Conservation (phyloP, 2,329 filamentous ascomycete species). For the Aspergillaceae sp. region DNA sequence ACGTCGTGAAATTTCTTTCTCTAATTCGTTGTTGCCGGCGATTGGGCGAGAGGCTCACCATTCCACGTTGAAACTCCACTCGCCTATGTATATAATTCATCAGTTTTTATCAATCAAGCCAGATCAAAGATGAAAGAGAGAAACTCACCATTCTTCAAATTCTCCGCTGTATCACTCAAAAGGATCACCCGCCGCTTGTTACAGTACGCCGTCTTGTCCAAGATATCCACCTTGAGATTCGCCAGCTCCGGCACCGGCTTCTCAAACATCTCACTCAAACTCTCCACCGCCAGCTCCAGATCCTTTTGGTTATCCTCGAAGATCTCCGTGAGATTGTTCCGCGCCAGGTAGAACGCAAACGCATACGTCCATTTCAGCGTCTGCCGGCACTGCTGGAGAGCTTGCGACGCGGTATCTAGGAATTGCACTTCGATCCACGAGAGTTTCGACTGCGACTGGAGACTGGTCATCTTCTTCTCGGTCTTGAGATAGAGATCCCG, state of each 20-base stretch:
- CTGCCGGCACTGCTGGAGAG: conserved; percentile 92
- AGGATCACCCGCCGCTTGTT: conserved; percentile 84
- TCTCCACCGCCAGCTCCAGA: conserved; percentile 92
- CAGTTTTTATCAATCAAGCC: neutral
- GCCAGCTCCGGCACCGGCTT: conserved; percentile 83
- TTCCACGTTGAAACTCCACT: conserved; percentile 40
- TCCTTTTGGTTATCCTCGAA: conserved; percentile 99
- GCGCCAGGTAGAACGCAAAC: conserved; percentile 93
- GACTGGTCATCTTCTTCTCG: conserved; percentile 96
- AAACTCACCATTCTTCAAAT: conserved; percentile 69
- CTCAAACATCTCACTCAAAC: conserved; percentile 98
- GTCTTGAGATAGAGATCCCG: conserved; percentile 95
- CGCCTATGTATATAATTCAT: conserved; percentile 22
- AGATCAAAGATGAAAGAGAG: conserved; percentile 10
- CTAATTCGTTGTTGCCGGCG: too few relatives aligned
- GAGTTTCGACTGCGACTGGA: conserved; percentile 89
- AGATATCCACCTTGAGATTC: conserved; percentile 87
- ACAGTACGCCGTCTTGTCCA: conserved; percentile 98
- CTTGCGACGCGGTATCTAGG: conserved; percentile 83
- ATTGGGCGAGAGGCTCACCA: conserved; percentile 18
- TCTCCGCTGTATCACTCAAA: conserved; percentile 85
- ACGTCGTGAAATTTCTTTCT: conserved; percentile 15
- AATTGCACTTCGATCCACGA: conserved; percentile 99
- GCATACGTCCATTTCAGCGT: conserved; percentile 99
- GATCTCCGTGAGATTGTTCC: conserved; percentile 92